These are phyloP conservation scores for Rhamnella rubrinervis DNA, from an alignment of 331 rosid genomes.

Conservation along the genomic window DNA sequence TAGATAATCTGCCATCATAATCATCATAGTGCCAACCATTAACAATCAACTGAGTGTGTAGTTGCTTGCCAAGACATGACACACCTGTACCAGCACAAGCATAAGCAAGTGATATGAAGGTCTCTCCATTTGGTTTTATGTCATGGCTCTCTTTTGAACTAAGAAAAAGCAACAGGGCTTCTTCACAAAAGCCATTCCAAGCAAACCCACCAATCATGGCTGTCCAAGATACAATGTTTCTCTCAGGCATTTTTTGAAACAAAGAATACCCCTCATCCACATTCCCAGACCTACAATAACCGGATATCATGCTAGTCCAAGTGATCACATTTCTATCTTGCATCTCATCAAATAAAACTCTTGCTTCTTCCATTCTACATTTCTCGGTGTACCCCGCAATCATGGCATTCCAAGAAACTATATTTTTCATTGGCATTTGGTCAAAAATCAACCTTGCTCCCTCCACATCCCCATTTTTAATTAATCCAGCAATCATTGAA, in stretches of 20 bases:
- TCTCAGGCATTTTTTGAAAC: slow-evolving; percentile 23
- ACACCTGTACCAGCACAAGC: slow-evolving; percentile 56
- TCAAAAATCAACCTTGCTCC: slow-evolving; percentile 32
- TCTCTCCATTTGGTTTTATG: slow-evolving; percentile 49
- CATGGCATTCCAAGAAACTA: slow-evolving; percentile 33
- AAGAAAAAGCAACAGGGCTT: slow-evolving; percentile 56
- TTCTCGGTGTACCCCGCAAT: slow-evolving; percentile 31
- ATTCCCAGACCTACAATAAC: slow-evolving; percentile 32
- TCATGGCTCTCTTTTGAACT: slow-evolving; percentile 25
- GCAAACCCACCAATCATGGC: slow-evolving; percentile 50
- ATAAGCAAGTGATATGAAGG: slow-evolving; percentile 65
- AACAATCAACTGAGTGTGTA: slow-evolving; percentile 55
- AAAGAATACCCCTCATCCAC: slow-evolving; percentile 30
- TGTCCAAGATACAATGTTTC: slow-evolving; percentile 35
- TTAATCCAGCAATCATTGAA: slow-evolving; percentile 27
- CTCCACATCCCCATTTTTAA: slow-evolving; percentile 31
- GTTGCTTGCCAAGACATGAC: slow-evolving; percentile 49
- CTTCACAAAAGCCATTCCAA: slow-evolving; percentile 55
- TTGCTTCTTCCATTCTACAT: slow-evolving; percentile 34
- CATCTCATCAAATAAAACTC: slow-evolving; percentile 31
- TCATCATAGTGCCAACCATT: slow-evolving; percentile 39
- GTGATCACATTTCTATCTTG: slow-evolving; percentile 25
- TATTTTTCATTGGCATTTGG: slow-evolving; percentile 17
- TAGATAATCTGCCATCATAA: slow-evolving; percentile 56
- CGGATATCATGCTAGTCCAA: slow-evolving; percentile 39